Evolutionary conservation across 192 early-diverging fungal species (phyloP), one percentile per base, ranked within the genome.

Genomic region (Endogone sp.): DNA sequence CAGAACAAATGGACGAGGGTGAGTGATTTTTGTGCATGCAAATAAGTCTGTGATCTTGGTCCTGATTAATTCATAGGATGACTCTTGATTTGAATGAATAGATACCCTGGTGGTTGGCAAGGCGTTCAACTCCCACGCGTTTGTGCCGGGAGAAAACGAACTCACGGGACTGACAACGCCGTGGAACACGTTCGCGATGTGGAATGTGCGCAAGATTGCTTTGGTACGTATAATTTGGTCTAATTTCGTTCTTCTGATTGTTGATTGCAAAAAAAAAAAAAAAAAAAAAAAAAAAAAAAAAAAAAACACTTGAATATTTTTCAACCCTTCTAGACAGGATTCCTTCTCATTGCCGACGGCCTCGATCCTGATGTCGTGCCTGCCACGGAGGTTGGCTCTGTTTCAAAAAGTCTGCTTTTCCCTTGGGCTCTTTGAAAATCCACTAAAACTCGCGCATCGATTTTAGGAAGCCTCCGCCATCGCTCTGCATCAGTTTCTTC

Each of bases 101-200:
- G 37, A 49, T 49, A 60, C 59, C 10, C 59, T 60, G 27, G 59
- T 60, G 59, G 59, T 60, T 10, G 59, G 59, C 59, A 60, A 60
- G 27, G 59, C 59, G 10, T 26, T 28, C 59, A 21, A 23, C 21
- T 28, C 22, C 10, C 59, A 60, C 59, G 27, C 24, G 24, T 60
- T 60, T 21, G 24, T 26, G 27, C 21, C 22, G 24, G 59, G 27
- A 23, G 21, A 16, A 21, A 60, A 23, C 10, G 22, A 23, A 10
- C 27, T 60, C 22, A 28, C 59, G 9, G 59, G 59, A 10, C 1
- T 60, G 59, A 60, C 59, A 22, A 28, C 59, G 27, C 59, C 59
- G 22, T 60, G 59, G 59, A 60, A 60, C 27, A 60, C 59, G 27
- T 60, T 8, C 27, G 59, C 59, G 24, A 16, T 60, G 59, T 60